Conservation (phyloP, 1,284 basidiomycete species). For the Irpex rosettiformis region DNA sequence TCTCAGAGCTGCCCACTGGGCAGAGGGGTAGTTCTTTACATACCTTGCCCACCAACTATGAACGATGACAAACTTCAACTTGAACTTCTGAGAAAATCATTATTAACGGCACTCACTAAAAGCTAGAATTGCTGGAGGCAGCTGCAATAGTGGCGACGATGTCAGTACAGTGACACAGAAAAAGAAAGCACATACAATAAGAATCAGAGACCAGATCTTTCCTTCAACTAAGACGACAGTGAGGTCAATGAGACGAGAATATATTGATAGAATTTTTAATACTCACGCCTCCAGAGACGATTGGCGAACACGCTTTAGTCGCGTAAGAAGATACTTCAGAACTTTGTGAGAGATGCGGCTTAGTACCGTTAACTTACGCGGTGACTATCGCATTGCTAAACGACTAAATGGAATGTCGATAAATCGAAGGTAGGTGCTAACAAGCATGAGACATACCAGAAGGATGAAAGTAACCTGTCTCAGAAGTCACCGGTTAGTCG, state of each 20-base stretch:
- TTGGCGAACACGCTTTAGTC: background rate
- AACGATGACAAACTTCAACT: background rate
- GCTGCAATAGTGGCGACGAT: background rate
- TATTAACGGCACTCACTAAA: background rate
- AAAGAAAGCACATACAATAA: background rate
- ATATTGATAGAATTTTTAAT: background rate
- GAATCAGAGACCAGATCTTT: background rate
- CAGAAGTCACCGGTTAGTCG: background rate
- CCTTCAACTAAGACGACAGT: background rate
- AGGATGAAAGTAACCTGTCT: background rate
- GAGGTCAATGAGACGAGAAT: background rate
- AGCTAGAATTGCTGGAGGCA: background rate
- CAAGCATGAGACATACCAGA: background rate
- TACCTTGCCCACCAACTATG: conserved; percentile 1
- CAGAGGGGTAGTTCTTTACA: too few species aligned
- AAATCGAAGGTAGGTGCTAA: background rate
- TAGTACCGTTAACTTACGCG: background rate
- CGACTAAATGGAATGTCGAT: background rate
- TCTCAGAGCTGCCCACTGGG: background rate
- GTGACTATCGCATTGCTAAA: conserved; percentile 1
- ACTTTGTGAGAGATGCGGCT: background rate
- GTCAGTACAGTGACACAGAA: background rate
- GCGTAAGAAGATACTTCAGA: background rate
- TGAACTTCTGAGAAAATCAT: background rate
- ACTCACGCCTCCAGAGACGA: conserved; percentile 1